Base-by-base conservation (phyloP, 2,329 filamentous ascomycete genomes). In the Alternaria metachromatica region DNA sequence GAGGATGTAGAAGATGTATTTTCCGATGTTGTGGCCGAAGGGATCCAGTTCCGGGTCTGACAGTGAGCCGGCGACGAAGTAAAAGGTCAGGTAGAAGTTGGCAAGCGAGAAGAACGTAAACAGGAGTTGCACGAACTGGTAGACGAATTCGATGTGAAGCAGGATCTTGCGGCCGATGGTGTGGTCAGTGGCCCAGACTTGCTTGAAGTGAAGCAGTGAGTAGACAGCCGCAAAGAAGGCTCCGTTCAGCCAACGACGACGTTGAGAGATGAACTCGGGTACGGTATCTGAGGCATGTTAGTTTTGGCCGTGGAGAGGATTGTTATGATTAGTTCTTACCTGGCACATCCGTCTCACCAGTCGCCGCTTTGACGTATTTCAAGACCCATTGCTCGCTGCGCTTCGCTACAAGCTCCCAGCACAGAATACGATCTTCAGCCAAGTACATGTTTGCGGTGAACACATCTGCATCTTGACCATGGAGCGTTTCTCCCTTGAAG, bases 1-100 rank as follows among this genome's bases (percentile, higher is more conserved):
- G 44, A 99, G 84, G 63, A 97, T 86, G 65, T 89, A 87, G 81
- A 98, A 99, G 78, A 99, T 92, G 82, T 92, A 89, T 69, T 88
- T 88, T 53, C 92, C 95, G 67, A 97, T 90, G 66, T 89, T 87
- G 81, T 97, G 92, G 15, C 94, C 94, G 72, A 99, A 99, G 0
- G 96, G 96, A 79, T 99, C 96, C 69, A 96, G 85, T 25, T 84
- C 84, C 0, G 88, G 83, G 74, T 98, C 93, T 0, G 92, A 87
- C 15, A 99, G 86, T 44, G 94, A 96, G 46, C 96, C 96, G 21
- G 94, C 94, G 70, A 99, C 91, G 84, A 99, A 99, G 87, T 94
- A 99, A 83, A 99, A 99, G 62, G 94, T 97, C 56, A 99, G 89
- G 80, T 98, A 99, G 85, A 98, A 99, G 84, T 99, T 99, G 80